Conservation (phyloP, 2,329 filamentous ascomycete genomes). For the Raffaelea arxii region DNA sequence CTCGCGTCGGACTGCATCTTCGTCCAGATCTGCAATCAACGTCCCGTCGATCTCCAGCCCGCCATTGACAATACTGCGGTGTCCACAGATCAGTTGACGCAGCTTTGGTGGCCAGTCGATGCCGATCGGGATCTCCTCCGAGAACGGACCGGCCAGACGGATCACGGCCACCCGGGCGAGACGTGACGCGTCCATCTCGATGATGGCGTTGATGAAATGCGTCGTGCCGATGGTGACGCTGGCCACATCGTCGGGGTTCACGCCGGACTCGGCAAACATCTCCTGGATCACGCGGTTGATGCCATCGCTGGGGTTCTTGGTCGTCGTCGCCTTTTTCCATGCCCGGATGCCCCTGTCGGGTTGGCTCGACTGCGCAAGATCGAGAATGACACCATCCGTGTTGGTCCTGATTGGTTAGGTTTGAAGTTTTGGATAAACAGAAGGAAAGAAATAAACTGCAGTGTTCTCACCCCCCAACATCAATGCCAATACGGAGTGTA, state of each 20-base stretch:
- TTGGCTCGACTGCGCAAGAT: constrained; percentile 27
- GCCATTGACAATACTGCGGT: constrained; percentile 37
- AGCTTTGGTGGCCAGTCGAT: constrained; percentile 30
- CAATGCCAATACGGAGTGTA: neutral
- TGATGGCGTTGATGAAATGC: constrained; percentile 15
- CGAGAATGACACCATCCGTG: constrained; percentile 41
- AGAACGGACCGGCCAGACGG: constrained; percentile 18
- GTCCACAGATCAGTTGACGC: constrained; percentile 30
- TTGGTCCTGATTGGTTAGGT: too few relatives aligned
- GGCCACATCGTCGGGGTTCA: constrained; percentile 5
- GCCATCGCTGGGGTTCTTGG: constrained; percentile 9
- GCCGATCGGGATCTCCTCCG: constrained; percentile 31
- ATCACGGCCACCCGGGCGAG: constrained; percentile 21
- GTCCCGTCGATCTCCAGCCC: constrained; percentile 42
- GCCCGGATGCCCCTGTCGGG: constrained; percentile 16
- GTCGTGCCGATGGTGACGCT: constrained; percentile 15
- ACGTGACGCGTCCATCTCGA: constrained; percentile 14
- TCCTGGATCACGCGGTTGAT: constrained; percentile 11
- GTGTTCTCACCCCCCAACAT: neutral
- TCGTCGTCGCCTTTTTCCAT: constrained; percentile 10
- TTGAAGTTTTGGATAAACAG: too few relatives aligned
- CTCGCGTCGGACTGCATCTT: constrained; percentile 20
- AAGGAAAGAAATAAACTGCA: too few relatives aligned
- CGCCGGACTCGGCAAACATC: constrained; percentile 5
- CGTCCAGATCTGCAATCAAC: constrained; percentile 34